Percentiles rank a stretch among this genome's conserved stretches.
Evolutionary conservation across 2,329 filamentous ascomycete genomes (phyloP).

Genomic region (Laburnicola sp.): DNA sequence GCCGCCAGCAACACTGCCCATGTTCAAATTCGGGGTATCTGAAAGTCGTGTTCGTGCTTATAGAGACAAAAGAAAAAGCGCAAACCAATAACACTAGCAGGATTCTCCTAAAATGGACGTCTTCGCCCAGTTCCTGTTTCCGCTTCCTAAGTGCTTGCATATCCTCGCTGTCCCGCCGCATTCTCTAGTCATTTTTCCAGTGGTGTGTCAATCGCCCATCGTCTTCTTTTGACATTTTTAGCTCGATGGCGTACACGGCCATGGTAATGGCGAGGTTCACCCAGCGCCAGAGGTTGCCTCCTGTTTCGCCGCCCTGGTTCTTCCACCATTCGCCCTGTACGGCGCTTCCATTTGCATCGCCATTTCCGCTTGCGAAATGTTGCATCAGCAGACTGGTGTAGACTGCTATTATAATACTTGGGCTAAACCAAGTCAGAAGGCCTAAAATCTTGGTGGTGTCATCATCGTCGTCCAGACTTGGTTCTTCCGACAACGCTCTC

Average conservation of each 20-base stretch:
- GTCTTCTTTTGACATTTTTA: constrained; percentile 83
- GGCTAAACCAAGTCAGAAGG: constrained; percentile 90
- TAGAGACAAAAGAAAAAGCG: constrained; percentile 10
- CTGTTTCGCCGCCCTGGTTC: constrained; percentile 76
- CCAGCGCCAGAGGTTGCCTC: constrained; percentile 90
- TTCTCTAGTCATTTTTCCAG: constrained; percentile 81
- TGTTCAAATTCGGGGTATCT: constrained; percentile 32
- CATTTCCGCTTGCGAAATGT: constrained; percentile 74
- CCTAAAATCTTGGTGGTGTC: constrained; percentile 80
- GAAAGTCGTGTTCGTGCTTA: constrained; percentile 20
- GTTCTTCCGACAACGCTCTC: constrained; percentile 79
- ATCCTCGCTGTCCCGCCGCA: background rate
- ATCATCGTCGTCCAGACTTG: constrained; percentile 81
- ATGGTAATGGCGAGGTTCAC: constrained; percentile 88
- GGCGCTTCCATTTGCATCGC: constrained; percentile 53
- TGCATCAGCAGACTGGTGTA: constrained; percentile 96
- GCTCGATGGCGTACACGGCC: constrained; percentile 84
- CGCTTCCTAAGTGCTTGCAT: background rate
- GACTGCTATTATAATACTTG: constrained; percentile 90
- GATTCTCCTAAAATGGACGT: background rate
- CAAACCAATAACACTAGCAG: background rate
- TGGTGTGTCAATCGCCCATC: constrained; percentile 74
- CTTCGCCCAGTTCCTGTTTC: background rate
- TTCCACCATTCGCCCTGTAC: constrained; percentile 75
- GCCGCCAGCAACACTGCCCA: background rate